Percentiles rank a stretch among this genome's conserved stretches.
Conservation (phyloP, 306 rosid genomes). For the Trifolium subterraneum region DNA sequence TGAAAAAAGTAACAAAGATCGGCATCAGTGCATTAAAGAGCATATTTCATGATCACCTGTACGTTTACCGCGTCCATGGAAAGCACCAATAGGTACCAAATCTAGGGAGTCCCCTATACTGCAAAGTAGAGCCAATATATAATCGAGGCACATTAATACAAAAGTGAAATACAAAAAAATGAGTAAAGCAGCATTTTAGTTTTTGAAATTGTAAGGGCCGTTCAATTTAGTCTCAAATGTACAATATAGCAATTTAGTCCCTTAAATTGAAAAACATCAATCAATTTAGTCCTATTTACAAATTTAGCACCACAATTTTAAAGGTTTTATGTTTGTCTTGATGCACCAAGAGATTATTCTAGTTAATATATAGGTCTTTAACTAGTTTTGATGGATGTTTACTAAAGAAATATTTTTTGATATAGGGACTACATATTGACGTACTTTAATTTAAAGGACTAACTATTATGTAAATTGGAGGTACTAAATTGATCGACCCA, state of each 20-base stretch:
- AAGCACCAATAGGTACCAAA: conserved; percentile 97
- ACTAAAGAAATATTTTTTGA: neutral
- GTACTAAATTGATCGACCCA: neutral
- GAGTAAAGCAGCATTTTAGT: neutral
- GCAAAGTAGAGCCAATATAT: conserved; percentile 46
- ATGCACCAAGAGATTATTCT: neutral
- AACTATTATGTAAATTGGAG: neutral
- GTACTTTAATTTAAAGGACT: neutral
- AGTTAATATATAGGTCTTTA: too few species aligned
- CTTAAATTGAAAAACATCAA: neutral
- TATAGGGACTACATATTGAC: neutral
- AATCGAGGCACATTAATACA: conserved; percentile 37
- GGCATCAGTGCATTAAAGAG: conserved; percentile 29
- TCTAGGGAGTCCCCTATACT: conserved; percentile 95
- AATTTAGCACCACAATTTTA: neutral
- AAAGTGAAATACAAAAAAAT: conserved; percentile 14
- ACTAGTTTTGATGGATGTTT: too few species aligned
- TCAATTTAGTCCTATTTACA: neutral
- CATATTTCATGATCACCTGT: conserved; percentile 62
- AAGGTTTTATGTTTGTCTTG: neutral
- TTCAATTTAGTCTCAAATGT: neutral
- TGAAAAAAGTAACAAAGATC: conserved; percentile 3
- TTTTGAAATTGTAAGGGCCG: neutral
- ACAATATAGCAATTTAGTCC: neutral
- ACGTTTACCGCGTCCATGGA: conserved; percentile 94